A percentile compares a stretch with the other conserved stretches of the same genome.
phyloP scores from a whole-genome alignment of 23 red algal genomes.

The Pyropia yezoensis region DNA sequence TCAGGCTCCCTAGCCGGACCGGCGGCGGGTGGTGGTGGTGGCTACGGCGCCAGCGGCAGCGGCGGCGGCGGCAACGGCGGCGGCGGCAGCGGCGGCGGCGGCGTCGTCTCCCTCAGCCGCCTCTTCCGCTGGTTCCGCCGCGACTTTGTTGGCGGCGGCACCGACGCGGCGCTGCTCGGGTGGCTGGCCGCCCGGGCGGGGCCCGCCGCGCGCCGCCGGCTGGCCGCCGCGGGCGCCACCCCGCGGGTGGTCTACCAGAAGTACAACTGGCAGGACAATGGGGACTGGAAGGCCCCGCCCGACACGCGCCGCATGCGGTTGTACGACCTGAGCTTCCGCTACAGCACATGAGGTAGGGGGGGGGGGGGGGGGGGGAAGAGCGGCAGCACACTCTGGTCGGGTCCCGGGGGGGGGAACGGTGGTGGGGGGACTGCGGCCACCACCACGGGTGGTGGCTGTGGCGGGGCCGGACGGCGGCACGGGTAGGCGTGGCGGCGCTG shows the following conservation, averaged over 20 bases:
- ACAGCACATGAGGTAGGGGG: conserved; percentile 9
- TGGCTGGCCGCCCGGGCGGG: conserved; percentile 40
- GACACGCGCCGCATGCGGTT: conserved; percentile 46
- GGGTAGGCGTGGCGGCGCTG: no score
- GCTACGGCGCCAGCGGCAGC: no score
- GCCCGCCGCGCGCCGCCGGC: conserved; percentile 1
- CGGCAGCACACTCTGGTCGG: no score
- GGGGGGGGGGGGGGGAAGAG: no score
- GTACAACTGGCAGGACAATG: conserved; percentile 70
- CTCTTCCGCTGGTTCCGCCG: conserved; percentile 56
- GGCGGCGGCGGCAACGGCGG: no score
- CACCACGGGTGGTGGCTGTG: no score
- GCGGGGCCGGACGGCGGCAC: no score
- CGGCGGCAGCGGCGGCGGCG: background rate
- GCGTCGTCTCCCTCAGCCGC: conserved; percentile 26
- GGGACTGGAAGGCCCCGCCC: conserved; percentile 38
- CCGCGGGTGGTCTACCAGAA: conserved; percentile 37
- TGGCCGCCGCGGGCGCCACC: conserved; percentile 3
- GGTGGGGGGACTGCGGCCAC: no score
- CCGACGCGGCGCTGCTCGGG: conserved; percentile 16
- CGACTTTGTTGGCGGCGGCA: conserved; percentile 38
- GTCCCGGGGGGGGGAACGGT: no score
- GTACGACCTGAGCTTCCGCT: conserved; percentile 54
- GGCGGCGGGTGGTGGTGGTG: no score
- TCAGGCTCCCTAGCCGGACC: no score